A percentile compares a stretch with the other conserved stretches of the same genome.
These are phyloP conservation scores for Sphenostylis stenocarpa DNA, from an alignment of 306 rosid genomes.

Conservation along the genomic window DNA sequence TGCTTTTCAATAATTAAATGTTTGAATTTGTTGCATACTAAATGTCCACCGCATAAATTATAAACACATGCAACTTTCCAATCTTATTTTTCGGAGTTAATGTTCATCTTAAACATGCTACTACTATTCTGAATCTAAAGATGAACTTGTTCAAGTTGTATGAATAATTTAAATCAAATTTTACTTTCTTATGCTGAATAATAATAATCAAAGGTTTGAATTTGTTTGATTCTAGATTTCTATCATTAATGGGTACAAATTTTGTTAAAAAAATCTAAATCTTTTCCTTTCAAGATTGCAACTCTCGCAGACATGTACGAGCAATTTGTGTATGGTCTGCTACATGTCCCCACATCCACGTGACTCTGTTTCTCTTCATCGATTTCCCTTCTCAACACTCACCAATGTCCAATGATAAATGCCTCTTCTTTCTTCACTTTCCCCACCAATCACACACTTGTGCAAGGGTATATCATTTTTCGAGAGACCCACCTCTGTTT, in stretches of 20 bases:
- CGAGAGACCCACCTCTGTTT: constrained; percentile 9
- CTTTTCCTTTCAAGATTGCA: background rate
- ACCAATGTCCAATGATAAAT: constrained; percentile 44
- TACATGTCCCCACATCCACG: constrained; percentile 72
- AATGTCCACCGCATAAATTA: no score
- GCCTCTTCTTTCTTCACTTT: constrained; percentile 33
- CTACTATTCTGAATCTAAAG: no score
- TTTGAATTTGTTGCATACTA: background rate
- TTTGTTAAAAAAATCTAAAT: background rate
- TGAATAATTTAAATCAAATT: no score
- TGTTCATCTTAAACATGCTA: no score
- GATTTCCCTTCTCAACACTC: constrained; percentile 16
- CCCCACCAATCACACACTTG: constrained; percentile 29
- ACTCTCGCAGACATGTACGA: constrained; percentile 22
- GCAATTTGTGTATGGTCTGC: constrained; percentile 36
- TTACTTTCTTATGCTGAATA: no score
- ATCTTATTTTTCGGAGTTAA: no score
- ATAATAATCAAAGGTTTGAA: constrained; percentile 11
- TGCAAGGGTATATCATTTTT: no score
- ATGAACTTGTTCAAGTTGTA: no score
- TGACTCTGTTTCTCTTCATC: constrained; percentile 44
- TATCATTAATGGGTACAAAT: background rate
- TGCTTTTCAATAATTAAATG: background rate
- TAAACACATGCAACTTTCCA: no score
- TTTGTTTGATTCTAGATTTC: background rate